phyloP scores from a whole-genome alignment of 768 basidiomycete species.

The Russula emetica region DNA sequence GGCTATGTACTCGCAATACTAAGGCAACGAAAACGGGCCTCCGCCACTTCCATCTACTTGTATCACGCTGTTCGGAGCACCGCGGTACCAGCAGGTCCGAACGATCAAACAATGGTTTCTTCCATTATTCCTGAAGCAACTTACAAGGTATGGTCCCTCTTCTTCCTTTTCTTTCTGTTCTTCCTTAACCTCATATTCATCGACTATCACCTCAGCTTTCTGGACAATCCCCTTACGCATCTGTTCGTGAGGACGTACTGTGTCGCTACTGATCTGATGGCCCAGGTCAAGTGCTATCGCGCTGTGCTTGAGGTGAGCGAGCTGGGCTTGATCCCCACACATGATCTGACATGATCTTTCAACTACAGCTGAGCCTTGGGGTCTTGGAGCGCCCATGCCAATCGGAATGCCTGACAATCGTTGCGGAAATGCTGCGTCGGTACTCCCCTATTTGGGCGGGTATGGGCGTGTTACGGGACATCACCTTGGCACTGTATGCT shows the following conservation, averaged over 20 bases:
- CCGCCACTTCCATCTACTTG: conserved; percentile 40
- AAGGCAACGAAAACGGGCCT: conserved; percentile 8
- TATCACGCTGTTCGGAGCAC: conserved; percentile 45
- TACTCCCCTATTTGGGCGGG: conserved; percentile 73
- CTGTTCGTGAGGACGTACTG: conserved; percentile 52
- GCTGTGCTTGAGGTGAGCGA: conserved; percentile 61
- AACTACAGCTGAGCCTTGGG: conserved; percentile 35
- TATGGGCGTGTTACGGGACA: conserved; percentile 56
- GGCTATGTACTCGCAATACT: neutral
- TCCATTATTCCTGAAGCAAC: conserved; percentile 57
- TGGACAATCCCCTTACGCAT: conserved; percentile 16
- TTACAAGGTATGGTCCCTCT: conserved; percentile 41
- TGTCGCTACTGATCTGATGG: conserved; percentile 56
- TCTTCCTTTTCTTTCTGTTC: no score
- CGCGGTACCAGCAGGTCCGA: conserved; percentile 72
- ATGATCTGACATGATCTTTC: neutral
- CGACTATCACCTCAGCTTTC: conserved; percentile 3
- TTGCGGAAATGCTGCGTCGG: conserved; percentile 69
- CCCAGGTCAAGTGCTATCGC: conserved; percentile 57
- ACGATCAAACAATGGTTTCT: conserved; percentile 69
- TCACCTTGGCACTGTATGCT: conserved; percentile 55
- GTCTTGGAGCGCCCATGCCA: conserved; percentile 52
- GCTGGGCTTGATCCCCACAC: conserved; percentile 12
- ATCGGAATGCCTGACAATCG: conserved; percentile 50
- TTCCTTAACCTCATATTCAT: neutral